Evolutionary conservation across 805 yeast genomes (phyloP).

Genomic region (Kodamaea kaohsiungensis): DNA sequence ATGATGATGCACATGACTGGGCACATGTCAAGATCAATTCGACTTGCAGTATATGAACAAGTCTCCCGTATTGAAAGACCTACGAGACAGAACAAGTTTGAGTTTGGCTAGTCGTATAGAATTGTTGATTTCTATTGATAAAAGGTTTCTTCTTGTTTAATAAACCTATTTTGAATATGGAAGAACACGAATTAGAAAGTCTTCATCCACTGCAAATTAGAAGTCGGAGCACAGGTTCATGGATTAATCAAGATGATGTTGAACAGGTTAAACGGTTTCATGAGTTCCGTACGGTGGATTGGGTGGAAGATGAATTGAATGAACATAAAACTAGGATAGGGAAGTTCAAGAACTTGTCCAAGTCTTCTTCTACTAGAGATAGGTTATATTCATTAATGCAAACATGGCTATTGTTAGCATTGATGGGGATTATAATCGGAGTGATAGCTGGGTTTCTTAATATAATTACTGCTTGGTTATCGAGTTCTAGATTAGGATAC

Average conservation of each 20-base stretch:
- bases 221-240: conserved; percentile 33
- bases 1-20: too few species aligned
- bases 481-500: conserved; percentile 74
- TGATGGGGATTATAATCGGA: conserved; percentile 79
- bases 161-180: neutral
- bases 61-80: too few species aligned
- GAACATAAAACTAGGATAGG: conserved; percentile 41
- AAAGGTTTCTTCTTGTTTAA: too few species aligned
- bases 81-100: too few species aligned
- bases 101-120: too few species aligned
- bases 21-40: too few species aligned
- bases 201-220: conserved; percentile 15
- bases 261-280: conserved; percentile 52
- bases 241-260: conserved; percentile 39
- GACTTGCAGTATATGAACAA: too few species aligned
- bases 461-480: conserved; percentile 83
- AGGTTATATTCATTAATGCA: conserved; percentile 41
- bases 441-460: conserved; percentile 79
- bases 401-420: conserved; percentile 73
- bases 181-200: conserved; percentile 1
- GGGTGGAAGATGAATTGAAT: conserved; percentile 61
- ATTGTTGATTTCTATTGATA: too few species aligned
- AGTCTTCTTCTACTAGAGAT: conserved; percentile 20
- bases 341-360: conserved; percentile 17
- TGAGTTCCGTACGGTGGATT: conserved; percentile 66